Base-by-base conservation (phyloP, 1,139 yeast genomes). In the Kurtzmaniella quercitrusa region DNA sequence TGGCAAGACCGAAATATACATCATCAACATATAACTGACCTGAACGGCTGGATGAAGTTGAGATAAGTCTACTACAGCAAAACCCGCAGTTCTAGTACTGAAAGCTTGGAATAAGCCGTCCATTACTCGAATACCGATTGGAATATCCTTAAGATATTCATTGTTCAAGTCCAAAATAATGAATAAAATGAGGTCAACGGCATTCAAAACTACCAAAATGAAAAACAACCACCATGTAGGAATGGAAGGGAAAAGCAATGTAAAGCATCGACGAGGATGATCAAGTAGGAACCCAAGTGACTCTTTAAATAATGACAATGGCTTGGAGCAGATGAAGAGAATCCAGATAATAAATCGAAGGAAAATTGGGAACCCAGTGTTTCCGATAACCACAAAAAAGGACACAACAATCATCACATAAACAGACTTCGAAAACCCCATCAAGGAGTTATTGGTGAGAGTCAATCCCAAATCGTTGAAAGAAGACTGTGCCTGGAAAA, bases 241-340 rank as follows among this genome's bases (percentile, higher is more conserved):
- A 1, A 84, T 81, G 2, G 93, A 77, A 0, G 98, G 98, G 58
- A 93, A 93, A 43, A 94, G 68, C 48, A 93, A 68, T 1, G 98
- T 91, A 59, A 93, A 93, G 60, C 98, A 93, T 57, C 99, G 85
- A 56, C 99, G 82, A 1, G 99, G 99, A 59, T 93, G 98, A 54
- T 91, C 98, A 41, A 93, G 70, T 45, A 93, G 64, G 55, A 94
- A 93, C 1, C 90, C 94, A 19, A 91, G 66, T 8, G 95, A 85
- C 58, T 93, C 98, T 47, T 77, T 77, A 48, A 70, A 71, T 62
- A 76, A 70, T 31, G 91, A 82, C 34, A 82, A 62, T 1, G 84
- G 88, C 34, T 77, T 85, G 0, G 95, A 73, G 17, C 82, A 41
- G 51, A 82, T 84, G 65, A 80, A 83, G 62, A 85, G 54, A 0